These are phyloP conservation scores for Podaxis pistillaris DNA, from an alignment of 768 basidiomycete genomes.

Conservation along the genomic window DNA sequence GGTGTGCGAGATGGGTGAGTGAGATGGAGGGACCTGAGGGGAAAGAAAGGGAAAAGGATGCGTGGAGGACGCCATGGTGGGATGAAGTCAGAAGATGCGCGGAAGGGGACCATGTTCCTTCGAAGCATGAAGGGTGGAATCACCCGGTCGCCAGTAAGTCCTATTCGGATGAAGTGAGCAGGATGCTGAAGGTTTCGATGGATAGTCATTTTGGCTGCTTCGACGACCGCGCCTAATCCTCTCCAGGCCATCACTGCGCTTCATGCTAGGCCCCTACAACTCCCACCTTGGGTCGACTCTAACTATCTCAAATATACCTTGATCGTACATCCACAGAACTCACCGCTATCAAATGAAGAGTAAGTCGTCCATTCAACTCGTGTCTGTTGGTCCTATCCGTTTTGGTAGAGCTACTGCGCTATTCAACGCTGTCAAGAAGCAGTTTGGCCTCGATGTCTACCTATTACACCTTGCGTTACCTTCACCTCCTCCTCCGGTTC, in stretches of 20 bases:
- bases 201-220: slow-evolving; percentile 77
- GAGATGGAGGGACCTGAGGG: slow-evolving; percentile 47
- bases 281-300: slow-evolving; percentile 82
- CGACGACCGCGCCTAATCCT: slow-evolving; percentile 80
- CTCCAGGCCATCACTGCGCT: slow-evolving; percentile 75
- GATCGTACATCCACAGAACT: slow-evolving; percentile 72
- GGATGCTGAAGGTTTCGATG: slow-evolving; percentile 10
- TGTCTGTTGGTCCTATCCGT: slow-evolving; percentile 6
- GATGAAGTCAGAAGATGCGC: slow-evolving; percentile 76
- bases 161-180: not conserved
- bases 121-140: slow-evolving; percentile 78
- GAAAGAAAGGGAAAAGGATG: slow-evolving; percentile 39
- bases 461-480: slow-evolving; percentile 65
- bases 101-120: slow-evolving; percentile 75
- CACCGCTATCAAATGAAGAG: slow-evolving; percentile 77
- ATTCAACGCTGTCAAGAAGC: slow-evolving; percentile 86
- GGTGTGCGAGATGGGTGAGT: slow-evolving; percentile 69
- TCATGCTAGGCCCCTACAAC: slow-evolving; percentile 62
- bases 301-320: slow-evolving; percentile 70
- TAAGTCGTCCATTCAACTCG: slow-evolving; percentile 37
- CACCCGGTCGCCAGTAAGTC: slow-evolving; percentile 78
- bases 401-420: slow-evolving; percentile 65
- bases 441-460: slow-evolving; percentile 76
- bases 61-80: slow-evolving; percentile 77
- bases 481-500: slow-evolving; percentile 58